Conservation (phyloP, 352 stramenopile genomes). For the Phytophthora podocarpi region DNA sequence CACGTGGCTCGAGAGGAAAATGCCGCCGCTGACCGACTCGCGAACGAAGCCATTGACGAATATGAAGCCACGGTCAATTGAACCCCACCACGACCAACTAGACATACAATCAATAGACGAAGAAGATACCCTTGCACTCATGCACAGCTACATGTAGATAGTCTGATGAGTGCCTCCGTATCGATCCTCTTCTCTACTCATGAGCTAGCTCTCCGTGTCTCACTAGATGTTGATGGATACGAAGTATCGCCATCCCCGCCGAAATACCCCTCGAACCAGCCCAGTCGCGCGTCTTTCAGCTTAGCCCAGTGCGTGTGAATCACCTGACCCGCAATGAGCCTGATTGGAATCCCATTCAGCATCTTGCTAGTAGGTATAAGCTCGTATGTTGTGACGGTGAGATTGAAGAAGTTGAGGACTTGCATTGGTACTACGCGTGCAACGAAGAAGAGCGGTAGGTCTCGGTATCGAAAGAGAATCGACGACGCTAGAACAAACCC, state of each 20-base stretch:
- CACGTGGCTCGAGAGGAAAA: conserved; percentile 64
- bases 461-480: conserved; percentile 41
- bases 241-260: conserved; percentile 21
- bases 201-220: too few species aligned
- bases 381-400: conserved; percentile 40
- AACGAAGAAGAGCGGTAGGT: conserved; percentile 33
- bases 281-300: conserved; percentile 25
- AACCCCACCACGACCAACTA: background rate
- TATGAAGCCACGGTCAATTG: conserved; percentile 17
- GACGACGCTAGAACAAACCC: conserved; percentile 37
- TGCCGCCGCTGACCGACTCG: conserved; percentile 57
- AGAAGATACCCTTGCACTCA: too few species aligned
- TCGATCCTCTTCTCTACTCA: too few species aligned
- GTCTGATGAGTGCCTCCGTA: too few species aligned
- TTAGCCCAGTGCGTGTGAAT: conserved; percentile 35
- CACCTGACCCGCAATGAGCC: conserved; percentile 33
- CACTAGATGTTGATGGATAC: too few species aligned
- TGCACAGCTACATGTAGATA: too few species aligned
- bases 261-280: conserved; percentile 20
- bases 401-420: conserved; percentile 40
- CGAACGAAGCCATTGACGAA: conserved; percentile 69
- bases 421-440: conserved; percentile 27
- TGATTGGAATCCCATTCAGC: conserved; percentile 20
- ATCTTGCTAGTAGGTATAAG: conserved; percentile 19
- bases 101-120: background rate